These are phyloP conservation scores for Urostyla sp. DNA, from an alignment of 73 alveolate genomes.

Conservation along the genomic window DNA sequence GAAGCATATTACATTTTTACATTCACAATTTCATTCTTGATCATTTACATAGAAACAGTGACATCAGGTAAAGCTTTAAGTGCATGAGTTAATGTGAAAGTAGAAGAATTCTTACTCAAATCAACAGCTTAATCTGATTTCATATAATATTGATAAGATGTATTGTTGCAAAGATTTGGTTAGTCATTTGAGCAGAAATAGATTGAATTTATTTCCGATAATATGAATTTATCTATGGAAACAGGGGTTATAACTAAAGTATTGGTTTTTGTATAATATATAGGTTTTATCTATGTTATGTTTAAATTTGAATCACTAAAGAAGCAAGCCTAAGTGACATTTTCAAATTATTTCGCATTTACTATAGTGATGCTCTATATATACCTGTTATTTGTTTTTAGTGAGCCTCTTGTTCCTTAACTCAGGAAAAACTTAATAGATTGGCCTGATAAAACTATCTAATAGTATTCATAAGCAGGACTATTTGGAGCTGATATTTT, in stretches of 20 bases:
- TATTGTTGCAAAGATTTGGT: background rate
- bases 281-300: too few relatives aligned
- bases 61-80: background rate
- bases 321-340: background rate
- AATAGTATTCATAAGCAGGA: slow-evolving; percentile 14
- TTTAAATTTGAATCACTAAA: too few relatives aligned
- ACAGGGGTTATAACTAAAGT: background rate
- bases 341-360: slow-evolving; percentile 4
- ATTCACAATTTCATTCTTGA: background rate
- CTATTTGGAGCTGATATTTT: background rate
- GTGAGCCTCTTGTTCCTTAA: background rate
- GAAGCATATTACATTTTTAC: background rate
- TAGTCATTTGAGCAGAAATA: background rate
- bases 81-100: background rate
- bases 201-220: background rate
- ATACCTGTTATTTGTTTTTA: background rate
- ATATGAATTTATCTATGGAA: background rate
- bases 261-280: background rate
- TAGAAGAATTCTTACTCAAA: background rate
- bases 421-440: background rate
- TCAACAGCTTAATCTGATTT: background rate
- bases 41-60: background rate
- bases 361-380: background rate
- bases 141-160: background rate
- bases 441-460: background rate